These are phyloP conservation scores for Arabidopsis lyrata DNA, from an alignment of 441 rosid genomes.

Conservation along the genomic window DNA sequence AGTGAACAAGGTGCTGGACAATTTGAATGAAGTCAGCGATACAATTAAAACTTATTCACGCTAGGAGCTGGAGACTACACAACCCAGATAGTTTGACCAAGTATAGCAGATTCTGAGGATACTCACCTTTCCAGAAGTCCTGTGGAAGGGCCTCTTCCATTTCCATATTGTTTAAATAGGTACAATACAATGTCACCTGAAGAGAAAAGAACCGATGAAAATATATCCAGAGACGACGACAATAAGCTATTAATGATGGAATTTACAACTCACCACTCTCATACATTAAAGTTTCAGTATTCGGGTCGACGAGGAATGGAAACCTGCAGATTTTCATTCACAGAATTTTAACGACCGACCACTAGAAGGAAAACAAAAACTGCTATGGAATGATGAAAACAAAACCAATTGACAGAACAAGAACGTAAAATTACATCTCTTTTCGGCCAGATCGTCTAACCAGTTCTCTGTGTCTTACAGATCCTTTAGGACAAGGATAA, in stretches of 20 bases:
- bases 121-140: conserved; percentile 79
- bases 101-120: conserved; percentile 17
- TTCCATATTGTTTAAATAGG: conserved; percentile 77
- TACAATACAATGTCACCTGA: conserved; percentile 83
- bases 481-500: conserved; percentile 93
- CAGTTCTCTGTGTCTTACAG: conserved; percentile 76
- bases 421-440: conserved; percentile 63
- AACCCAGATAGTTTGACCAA: conserved; percentile 4
- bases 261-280: conserved; percentile 71
- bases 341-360: neutral
- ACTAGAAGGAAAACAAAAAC: conserved; percentile 2
- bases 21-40: conserved; percentile 31
- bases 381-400: neutral
- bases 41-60: neutral
- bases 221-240: conserved; percentile 13
- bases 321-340: conserved; percentile 58
- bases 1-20: conserved; percentile 72
- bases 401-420: conserved; percentile 25
- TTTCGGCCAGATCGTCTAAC: conserved; percentile 78
- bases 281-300: conserved; percentile 68
- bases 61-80: conserved; percentile 8
- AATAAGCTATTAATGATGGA: conserved; percentile 15
- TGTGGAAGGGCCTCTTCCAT: conserved; percentile 65
- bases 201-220: conserved; percentile 27
- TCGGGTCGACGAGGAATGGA: conserved; percentile 81